Percentiles rank a stretch among this genome's conserved stretches.
Conservation (phyloP, 129 eudicot genomes). For the Ambrosia artemisiifolia region DNA sequence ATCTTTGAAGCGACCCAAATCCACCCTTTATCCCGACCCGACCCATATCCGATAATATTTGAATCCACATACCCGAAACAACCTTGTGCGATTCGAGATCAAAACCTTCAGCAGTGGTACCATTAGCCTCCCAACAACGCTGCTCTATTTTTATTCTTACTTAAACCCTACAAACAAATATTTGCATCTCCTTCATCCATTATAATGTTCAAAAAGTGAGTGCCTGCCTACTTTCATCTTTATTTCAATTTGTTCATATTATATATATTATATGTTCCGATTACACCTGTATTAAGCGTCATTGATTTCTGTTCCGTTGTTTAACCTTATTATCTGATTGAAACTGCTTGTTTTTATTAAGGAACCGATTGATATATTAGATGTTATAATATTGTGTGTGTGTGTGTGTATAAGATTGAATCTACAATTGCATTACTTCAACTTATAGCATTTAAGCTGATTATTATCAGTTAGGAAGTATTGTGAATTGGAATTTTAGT, state of each 20-base stretch:
- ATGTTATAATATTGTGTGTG: not conserved
- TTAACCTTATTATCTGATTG: constrained; percentile 4
- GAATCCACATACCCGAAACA: constrained; percentile 7
- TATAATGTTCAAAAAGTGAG: constrained; percentile 66
- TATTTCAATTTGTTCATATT: not conserved
- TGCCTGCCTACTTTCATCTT: not conserved
- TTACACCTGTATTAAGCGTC: not conserved
- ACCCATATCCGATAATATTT: not conserved
- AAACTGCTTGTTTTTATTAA: constrained; percentile 4
- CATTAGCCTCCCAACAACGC: constrained; percentile 19
- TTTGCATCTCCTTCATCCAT: not conserved
- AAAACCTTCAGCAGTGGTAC: not conserved
- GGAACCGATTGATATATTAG: not conserved
- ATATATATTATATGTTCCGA: not conserved
- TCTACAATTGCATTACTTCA: constrained; percentile 9
- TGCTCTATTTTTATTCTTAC: constrained; percentile 9
- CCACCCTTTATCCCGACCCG: constrained; percentile 1
- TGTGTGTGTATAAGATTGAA: not conserved
- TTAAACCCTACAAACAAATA: constrained; percentile 32
- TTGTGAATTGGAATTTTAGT: not conserved
- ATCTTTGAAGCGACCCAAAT: too few species aligned
- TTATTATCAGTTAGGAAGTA: not conserved
- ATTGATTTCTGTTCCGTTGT: constrained; percentile 9
- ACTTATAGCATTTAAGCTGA: not conserved
- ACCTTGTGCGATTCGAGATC: constrained; percentile 9